Base-by-base conservation (phyloP, 2,329 filamentous ascomycete species). In the Sporothrix globosa region DNA sequence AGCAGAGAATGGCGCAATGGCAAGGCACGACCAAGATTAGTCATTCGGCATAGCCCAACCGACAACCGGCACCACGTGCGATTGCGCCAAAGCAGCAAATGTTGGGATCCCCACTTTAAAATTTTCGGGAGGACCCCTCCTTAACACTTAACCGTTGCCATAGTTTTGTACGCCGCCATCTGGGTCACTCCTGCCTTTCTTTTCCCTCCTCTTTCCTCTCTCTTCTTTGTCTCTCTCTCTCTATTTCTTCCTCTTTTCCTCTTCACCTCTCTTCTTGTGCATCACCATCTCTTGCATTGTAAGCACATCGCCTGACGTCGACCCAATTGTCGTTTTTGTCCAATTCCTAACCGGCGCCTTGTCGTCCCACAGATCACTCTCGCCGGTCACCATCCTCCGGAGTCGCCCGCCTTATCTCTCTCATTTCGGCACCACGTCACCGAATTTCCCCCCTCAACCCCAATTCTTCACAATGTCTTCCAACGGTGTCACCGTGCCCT, bases 401-500 rank as follows among this genome's bases (percentile, higher is more conserved):
- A 61, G 41, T 69, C 67, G 61, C 63, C 58, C 27, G 44, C 41
- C 44, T 39, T 34, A 66, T 24, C 19, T 24, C n/a, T 13, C 58
- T 27, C 58, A 27, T 63, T 46, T 63, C 58, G 58, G 58, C 39
- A 63, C 17, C 58, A 63, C 58, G 27, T 63, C 46, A 41, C 50
- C 58, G 21, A 24, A 34, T 53, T 66, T 52, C 13, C 34, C 27
- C 24, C 41, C 10, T 50, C 6, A n/a, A 41, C 56, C 54, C 41
- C 34, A 21, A 77, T 24, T 39, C 65, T 30, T 41, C 56, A 68
- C 46, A 79, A 82, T 78, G 82, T 80, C 77, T 77, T 75, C 79
- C 73, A 81, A 78, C 74, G 78, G 79, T 71, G 74, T 77, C 72
- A 77, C 21, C 46, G 75, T 76, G 67, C 73, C 77, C 74, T 73